These are phyloP conservation scores for Thraustotheca clavata DNA, from an alignment of 352 stramenopile species.

Conservation along the genomic window DNA sequence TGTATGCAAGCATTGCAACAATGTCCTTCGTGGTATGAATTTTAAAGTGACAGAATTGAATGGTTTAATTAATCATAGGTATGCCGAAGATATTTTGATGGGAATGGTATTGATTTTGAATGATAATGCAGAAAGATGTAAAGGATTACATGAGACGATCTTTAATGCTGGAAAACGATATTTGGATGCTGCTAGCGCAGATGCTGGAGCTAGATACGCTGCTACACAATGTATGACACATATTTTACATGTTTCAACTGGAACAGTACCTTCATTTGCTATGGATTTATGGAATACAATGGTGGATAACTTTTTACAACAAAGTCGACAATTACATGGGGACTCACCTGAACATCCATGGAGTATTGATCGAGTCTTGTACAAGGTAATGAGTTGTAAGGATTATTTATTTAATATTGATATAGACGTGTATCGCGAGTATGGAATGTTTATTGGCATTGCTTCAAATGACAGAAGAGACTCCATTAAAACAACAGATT, in stretches of 20 bases:
- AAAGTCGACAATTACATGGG: constrained; percentile 41
- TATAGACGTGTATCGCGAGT: constrained; percentile 56
- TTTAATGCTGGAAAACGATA: constrained; percentile 63
- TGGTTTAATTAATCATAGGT: constrained; percentile 27
- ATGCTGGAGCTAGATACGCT: constrained; percentile 78
- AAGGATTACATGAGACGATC: constrained; percentile 47
- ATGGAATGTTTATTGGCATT: constrained; percentile 85
- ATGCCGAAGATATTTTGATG: constrained; percentile 6
- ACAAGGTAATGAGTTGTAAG: constrained; percentile 32
- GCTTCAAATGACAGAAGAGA: constrained; percentile 53
- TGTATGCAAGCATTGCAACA: constrained; percentile 67
- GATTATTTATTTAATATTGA: too few species aligned
- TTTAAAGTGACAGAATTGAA: constrained; percentile 55
- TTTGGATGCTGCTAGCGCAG: constrained; percentile 63
- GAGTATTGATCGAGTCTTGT: constrained; percentile 57
- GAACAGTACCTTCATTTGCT: constrained; percentile 64
- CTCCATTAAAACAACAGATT: constrained; percentile 46
- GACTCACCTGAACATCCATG: constrained; percentile 32
- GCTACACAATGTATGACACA: constrained; percentile 79
- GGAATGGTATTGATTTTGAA: constrained; percentile 64
- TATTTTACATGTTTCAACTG: constrained; percentile 58
- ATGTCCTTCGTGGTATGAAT: constrained; percentile 39
- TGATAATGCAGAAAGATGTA: constrained; percentile 68
- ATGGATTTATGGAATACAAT: constrained; percentile 66
- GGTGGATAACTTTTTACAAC: constrained; percentile 79